Percentiles rank a stretch among this genome's conserved stretches.
Conservation (phyloP, 2,329 filamentous ascomycete species). For the Malbranchea cinnamomea region DNA sequence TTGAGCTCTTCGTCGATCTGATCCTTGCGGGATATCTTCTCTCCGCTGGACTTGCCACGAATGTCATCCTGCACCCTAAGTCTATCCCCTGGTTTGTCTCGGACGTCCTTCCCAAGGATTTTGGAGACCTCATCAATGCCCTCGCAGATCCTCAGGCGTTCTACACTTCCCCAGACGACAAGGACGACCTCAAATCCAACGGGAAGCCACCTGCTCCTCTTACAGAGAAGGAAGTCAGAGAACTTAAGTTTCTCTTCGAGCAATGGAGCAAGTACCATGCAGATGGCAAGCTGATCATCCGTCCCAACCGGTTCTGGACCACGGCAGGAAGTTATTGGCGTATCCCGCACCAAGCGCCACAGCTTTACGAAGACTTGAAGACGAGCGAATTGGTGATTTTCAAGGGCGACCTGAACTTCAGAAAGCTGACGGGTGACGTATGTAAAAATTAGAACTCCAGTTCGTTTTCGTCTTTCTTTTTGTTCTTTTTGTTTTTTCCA, state of each 20-base stretch:
- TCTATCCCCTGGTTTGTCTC: conserved; percentile 97
- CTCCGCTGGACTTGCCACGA: conserved; percentile 68
- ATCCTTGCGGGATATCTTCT: conserved; percentile 84
- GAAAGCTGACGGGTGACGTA: conserved; percentile 82
- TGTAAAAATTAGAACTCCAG: conserved; percentile 27
- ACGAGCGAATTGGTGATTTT: conserved; percentile 79
- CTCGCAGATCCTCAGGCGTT: conserved; percentile 65
- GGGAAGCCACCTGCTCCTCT: conserved; percentile 47
- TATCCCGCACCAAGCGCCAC: conserved; percentile 52
- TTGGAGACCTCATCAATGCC: conserved; percentile 63
- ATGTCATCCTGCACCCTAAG: conserved; percentile 82
- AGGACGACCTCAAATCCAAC: conserved; percentile 35
- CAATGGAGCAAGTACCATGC: conserved; percentile 68
- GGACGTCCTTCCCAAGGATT: conserved; percentile 79
- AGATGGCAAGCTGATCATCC: conserved; percentile 68
- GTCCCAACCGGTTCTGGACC: conserved; percentile 87
- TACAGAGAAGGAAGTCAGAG: conserved; percentile 48
- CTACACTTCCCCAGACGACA: conserved; percentile 59
- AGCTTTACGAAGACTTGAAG: conserved; percentile 63
- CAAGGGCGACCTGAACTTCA: conserved; percentile 94
- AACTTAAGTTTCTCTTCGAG: conserved; percentile 63
- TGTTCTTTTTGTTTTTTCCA: too few species aligned
- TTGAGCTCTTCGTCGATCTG: conserved; percentile 91
- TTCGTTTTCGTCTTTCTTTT: too few species aligned
- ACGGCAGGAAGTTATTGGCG: conserved; percentile 78